Base-by-base conservation (phyloP, 2,329 filamentous ascomycete genomes). In the Xylaria digitata region DNA sequence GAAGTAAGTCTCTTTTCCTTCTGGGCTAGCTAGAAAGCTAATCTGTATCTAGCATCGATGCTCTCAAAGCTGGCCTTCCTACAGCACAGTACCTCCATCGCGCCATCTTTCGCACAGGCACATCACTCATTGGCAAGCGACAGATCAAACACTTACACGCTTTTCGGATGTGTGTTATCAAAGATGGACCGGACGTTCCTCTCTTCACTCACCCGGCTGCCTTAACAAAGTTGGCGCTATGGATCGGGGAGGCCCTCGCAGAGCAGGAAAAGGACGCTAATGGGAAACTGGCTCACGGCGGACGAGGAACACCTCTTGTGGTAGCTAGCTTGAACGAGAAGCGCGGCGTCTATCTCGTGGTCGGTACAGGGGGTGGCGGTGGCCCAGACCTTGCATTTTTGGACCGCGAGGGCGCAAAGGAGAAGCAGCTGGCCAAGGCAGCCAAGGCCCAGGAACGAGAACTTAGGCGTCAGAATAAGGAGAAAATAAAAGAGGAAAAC, bases 161-260 rank as follows among this genome's bases (percentile, higher is more conserved):
- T 0, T 99, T 98, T 78, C 92, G 96, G 56, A 94, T 99, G 86
- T 96, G 92, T 40, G 92, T 98, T 3, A 94, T 99, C 73, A 97
- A 96, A 77, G 96, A 98, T 75, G 94, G 95, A 0, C 93, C 94
- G 0, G 96, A 98, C 73, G 91, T 97, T 0, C 82, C 87, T n/a
- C 86, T 98, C 11, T 99, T 99, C 80, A 94, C 91, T 0, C 95
- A 98, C 75, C 94, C 96, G 0, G 93, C 94, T 6, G 96, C 96
- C 1, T 82, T 99, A 26, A 97, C 94, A 1, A 97, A 98, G 79
- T 86, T 99, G 15, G 94, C 95, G 0, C 85, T 97, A 2, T 99
- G 96, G 96, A 88, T 99, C 48, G 93, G 92, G 52, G 95, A 98
- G 80, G 96, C 96, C 0, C 90, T 98, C 50, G 88, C 91, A 1